Percentiles rank a stretch among this genome's conserved stretches.
phyloP scores from a whole-genome alignment of 176 grass and related monocot genomes.

The Aegilops speltoides region DNA sequence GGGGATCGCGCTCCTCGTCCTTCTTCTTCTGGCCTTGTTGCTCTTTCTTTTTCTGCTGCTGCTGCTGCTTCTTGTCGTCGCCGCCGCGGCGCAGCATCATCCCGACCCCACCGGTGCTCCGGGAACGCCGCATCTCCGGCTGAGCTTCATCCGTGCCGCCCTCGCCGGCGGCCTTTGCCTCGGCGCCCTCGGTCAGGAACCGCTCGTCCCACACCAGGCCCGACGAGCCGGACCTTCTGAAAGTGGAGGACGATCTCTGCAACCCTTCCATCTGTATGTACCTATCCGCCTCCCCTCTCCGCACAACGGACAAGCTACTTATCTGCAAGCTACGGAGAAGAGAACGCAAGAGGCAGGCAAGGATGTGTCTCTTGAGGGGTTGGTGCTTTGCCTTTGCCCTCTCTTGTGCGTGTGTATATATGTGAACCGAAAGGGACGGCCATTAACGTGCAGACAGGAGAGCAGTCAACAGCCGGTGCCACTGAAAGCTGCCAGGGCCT shows the following conservation, averaged over 20 bases:
- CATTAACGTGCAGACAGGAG: constrained; percentile 46
- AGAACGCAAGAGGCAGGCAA: not conserved
- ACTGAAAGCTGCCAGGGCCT: constrained; percentile 23
- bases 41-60: constrained; percentile 7
- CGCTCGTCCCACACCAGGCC: constrained; percentile 79
- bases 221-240: constrained; percentile 84
- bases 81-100: constrained; percentile 36
- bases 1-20: constrained; percentile 27
- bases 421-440: constrained; percentile 36
- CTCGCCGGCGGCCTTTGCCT: constrained; percentile 18
- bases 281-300: constrained; percentile 16
- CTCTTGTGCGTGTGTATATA: constrained; percentile 35
- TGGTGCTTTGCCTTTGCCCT: constrained; percentile 19
- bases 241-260: constrained; percentile 81
- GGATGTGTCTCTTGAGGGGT: not conserved
- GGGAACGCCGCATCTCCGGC: constrained; percentile 61
- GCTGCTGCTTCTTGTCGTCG: constrained; percentile 11
- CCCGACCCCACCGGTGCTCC: constrained; percentile 54
- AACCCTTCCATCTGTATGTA: constrained; percentile 60
- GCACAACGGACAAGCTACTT: constrained; percentile 10
- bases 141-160: not conserved
- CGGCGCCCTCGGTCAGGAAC: constrained; percentile 48
- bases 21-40: constrained; percentile 33
- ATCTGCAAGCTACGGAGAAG: constrained; percentile 20
- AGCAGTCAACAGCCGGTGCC: constrained; percentile 50